Conservation (phyloP, 1,139 yeast species). For the Suhomyces coccinellae region DNA sequence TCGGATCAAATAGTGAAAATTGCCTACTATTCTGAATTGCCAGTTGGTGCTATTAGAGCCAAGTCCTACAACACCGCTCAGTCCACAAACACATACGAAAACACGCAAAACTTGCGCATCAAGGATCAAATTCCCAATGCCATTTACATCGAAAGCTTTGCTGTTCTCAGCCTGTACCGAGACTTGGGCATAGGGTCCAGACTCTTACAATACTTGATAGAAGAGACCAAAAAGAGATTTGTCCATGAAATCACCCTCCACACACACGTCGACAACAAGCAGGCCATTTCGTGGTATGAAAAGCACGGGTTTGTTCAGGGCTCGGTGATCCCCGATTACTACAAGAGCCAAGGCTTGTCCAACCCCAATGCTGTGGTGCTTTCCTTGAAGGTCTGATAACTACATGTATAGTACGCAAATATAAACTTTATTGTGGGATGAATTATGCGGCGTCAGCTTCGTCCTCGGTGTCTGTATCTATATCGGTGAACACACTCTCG, state of each 20-base stretch:
- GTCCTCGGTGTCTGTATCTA: constrained; percentile 55
- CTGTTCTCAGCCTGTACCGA: constrained; percentile 63
- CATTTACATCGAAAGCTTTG: constrained; percentile 65
- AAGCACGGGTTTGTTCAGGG: constrained; percentile 51
- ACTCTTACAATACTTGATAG: constrained; percentile 55
- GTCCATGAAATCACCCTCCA: constrained; percentile 62
- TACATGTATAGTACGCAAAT: neutral
- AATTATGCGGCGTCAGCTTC: constrained; percentile 35
- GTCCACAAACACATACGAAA: constrained; percentile 26
- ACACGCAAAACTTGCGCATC: constrained; percentile 23
- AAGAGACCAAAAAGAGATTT: constrained; percentile 51
- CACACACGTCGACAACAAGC: constrained; percentile 50
- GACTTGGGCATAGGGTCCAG: constrained; percentile 61
- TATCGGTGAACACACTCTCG: constrained; percentile 48
- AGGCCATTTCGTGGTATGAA: constrained; percentile 56
- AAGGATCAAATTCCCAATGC: constrained; percentile 45
- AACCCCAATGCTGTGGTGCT: constrained; percentile 49
- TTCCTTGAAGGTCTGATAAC: constrained; percentile 12
- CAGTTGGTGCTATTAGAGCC: constrained; percentile 71
- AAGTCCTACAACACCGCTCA: constrained; percentile 39
- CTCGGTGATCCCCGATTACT: constrained; percentile 48
- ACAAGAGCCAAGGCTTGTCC: constrained; percentile 47
- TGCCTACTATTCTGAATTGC: constrained; percentile 62
- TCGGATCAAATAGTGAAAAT: constrained; percentile 36
- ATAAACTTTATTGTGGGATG: neutral